Evolutionary conservation across 805 yeast species (phyloP).

Genomic region (Cyberlindnera suaveolens): DNA sequence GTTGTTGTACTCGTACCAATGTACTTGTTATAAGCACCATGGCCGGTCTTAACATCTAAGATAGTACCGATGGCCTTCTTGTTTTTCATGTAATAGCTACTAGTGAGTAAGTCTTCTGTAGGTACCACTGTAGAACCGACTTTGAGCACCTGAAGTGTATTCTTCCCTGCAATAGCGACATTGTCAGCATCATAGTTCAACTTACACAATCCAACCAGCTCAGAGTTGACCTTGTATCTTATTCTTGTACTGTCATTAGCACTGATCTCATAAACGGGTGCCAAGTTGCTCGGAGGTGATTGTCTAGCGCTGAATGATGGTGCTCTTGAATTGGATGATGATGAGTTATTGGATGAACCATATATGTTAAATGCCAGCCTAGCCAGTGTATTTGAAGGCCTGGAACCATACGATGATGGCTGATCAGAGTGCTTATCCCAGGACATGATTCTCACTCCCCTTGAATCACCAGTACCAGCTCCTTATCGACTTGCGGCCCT

Average conservation of each 20-base stretch:
- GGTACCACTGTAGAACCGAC: constrained; percentile 26
- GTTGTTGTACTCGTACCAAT: constrained; percentile 41
- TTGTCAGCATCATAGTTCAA: constrained; percentile 18
- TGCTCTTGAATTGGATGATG: constrained; percentile 14
- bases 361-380: constrained; percentile 56
- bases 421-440: constrained; percentile 4
- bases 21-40: constrained; percentile 30
- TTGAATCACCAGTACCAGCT: too few relatives aligned
- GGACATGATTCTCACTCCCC: not conserved
- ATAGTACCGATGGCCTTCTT: constrained; percentile 33
- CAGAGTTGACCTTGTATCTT: constrained; percentile 27
- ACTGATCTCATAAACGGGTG: constrained; percentile 4
- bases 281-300: constrained; percentile 12
- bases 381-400: constrained; percentile 32
- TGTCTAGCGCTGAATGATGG: constrained; percentile 11
- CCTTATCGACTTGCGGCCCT: too few relatives aligned
- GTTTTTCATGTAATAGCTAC: constrained; percentile 23
- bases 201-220: constrained; percentile 21
- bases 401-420: constrained; percentile 10
- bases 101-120: constrained; percentile 30
- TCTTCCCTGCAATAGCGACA: constrained; percentile 38
- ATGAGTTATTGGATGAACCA: constrained; percentile 29
- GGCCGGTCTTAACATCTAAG: constrained; percentile 39
- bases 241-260: constrained; percentile 8
- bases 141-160: constrained; percentile 32